phyloP scores from a whole-genome alignment of 2,329 filamentous ascomycete species.

The Colletotrichum magnum region DNA sequence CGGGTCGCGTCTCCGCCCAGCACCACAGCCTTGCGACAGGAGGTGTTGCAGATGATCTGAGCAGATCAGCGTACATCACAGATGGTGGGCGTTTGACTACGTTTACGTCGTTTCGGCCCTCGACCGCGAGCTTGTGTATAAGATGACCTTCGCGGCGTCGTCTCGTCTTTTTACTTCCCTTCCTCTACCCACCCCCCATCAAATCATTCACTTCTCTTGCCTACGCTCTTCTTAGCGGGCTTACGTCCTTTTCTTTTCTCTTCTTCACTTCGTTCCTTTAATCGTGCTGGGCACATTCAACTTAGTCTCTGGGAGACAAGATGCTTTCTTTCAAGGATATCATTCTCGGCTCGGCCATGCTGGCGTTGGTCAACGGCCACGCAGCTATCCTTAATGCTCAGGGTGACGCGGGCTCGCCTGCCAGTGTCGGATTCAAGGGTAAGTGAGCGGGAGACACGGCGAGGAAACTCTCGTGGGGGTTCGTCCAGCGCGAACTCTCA shows the following conservation, averaged over 20 bases:
- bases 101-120: slow-evolving; percentile 36
- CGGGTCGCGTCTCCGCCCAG: slow-evolving; percentile 36
- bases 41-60: slow-evolving; percentile 42
- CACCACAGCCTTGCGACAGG: slow-evolving; percentile 41
- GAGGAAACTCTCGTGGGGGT: background rate
- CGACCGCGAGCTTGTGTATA: slow-evolving; percentile 35
- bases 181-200: slow-evolving; percentile 16
- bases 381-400: slow-evolving; percentile 63
- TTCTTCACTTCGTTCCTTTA: slow-evolving; percentile 46
- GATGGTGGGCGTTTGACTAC: slow-evolving; percentile 28
- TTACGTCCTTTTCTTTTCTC: slow-evolving; percentile 43
- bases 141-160: slow-evolving; percentile 27
- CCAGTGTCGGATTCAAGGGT: slow-evolving; percentile 66
- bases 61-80: slow-evolving; percentile 36
- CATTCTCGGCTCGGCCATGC: slow-evolving; percentile 51
- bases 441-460: slow-evolving; percentile 15
- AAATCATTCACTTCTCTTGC: slow-evolving; percentile 26
- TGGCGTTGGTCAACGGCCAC: slow-evolving; percentile 57
- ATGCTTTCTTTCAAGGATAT: slow-evolving; percentile 54
- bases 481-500: background rate
- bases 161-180: slow-evolving; percentile 33
- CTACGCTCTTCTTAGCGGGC: slow-evolving; percentile 41
- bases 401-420: slow-evolving; percentile 60
- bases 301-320: slow-evolving; percentile 44
- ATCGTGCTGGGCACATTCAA: slow-evolving; percentile 42